A percentile compares a stretch with the other conserved stretches of the same genome.
Conservation (phyloP, 2,329 filamentous ascomycete genomes). For the Colletotrichum acutatum region DNA sequence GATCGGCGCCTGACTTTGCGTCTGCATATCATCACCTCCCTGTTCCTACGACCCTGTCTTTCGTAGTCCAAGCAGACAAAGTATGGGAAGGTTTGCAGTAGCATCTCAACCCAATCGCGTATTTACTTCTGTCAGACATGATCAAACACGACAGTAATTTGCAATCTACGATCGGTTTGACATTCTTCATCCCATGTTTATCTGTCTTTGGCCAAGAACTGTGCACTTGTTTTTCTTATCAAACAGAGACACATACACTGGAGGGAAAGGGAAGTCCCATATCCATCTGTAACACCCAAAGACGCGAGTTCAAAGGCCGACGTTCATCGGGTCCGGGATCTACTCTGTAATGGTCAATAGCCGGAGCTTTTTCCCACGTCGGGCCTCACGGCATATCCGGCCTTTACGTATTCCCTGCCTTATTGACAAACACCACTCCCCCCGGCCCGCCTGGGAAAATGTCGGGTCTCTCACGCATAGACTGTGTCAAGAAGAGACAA, state of each 20-base stretch:
- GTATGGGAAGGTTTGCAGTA: background rate
- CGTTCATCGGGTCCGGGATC: constrained; percentile 23
- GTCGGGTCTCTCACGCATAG: constrained; percentile 22
- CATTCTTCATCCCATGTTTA: background rate
- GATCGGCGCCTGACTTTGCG: background rate
- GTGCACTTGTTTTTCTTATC: background rate
- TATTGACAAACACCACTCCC: background rate
- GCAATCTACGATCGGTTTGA: background rate
- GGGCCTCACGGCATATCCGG: background rate
- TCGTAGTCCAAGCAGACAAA: background rate
- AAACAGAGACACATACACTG: background rate
- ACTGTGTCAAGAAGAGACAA: constrained; percentile 20
- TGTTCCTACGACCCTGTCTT: background rate
- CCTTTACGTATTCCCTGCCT: background rate
- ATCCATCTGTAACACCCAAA: constrained; percentile 8
- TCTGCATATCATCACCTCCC: background rate
- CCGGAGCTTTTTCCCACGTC: too few species aligned
- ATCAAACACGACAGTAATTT: background rate
- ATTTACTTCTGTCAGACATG: background rate
- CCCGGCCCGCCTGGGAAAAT: background rate
- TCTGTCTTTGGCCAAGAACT: background rate
- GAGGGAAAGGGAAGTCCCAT: background rate
- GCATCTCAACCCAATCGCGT: background rate
- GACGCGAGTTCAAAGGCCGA: background rate
- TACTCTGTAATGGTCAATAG: background rate